Percentiles rank a stretch among this genome's conserved stretches.
Conservation (phyloP, 108 stramenopile genomes). For the Parmales sp. region DNA sequence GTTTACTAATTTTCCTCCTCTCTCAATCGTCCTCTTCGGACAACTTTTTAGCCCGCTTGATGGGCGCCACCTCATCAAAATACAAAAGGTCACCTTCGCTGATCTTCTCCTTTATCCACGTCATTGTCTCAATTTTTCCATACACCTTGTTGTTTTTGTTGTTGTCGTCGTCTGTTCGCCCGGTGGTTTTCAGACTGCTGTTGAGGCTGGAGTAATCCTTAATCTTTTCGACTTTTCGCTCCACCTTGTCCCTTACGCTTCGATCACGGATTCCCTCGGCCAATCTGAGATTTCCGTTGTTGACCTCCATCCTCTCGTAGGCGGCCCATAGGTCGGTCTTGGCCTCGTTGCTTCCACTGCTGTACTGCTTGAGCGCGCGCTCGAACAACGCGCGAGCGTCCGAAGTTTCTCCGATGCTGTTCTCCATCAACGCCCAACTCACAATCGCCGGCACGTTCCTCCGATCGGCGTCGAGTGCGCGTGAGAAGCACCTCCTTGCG, state of each 20-base stretch:
- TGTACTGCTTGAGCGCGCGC: constrained; percentile 19
- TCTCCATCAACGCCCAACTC: constrained; percentile 74
- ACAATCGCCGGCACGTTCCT: constrained; percentile 70
- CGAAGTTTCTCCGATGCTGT: constrained; percentile 45
- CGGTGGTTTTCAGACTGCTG: background rate
- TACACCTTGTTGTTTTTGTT: background rate
- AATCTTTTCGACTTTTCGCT: background rate
- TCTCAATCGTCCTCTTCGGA: no score
- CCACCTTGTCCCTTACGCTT: background rate
- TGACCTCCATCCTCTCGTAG: constrained; percentile 8
- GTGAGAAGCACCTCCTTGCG: constrained; percentile 66
- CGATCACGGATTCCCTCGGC: background rate
- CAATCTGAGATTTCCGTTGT: background rate
- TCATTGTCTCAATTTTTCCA: background rate
- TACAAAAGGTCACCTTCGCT: no score
- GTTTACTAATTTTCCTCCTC: no score
- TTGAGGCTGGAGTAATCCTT: background rate
- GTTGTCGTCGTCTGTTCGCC: background rate
- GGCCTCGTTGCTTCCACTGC: background rate
- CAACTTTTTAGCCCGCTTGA: no score
- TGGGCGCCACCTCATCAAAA: no score
- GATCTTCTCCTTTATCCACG: background rate
- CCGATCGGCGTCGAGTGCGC: constrained; percentile 74
- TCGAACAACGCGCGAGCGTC: constrained; percentile 64
- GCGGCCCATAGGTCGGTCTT: constrained; percentile 1